A percentile compares a stretch with the other conserved stretches of the same genome.
These are phyloP conservation scores for Kluyveromyces marxianus DNA, from an alignment of 1,139 yeast species.

Conservation along the genomic window DNA sequence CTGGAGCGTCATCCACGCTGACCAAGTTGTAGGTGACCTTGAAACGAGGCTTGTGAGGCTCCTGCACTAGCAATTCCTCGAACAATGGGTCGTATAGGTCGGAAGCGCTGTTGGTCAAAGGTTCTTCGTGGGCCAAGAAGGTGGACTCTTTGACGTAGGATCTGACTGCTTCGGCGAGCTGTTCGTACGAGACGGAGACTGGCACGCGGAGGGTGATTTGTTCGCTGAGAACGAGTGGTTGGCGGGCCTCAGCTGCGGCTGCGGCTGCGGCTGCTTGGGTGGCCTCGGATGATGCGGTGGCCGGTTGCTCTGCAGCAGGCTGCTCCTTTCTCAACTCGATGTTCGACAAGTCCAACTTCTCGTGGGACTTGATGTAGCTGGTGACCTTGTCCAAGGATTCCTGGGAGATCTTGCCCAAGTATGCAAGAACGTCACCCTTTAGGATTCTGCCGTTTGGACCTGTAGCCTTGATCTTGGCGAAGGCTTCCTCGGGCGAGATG, in stretches of 20 bases:
- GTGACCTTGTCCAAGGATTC: conserved; percentile 49
- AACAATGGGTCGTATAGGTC: conserved; percentile 53
- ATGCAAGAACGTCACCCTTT: conserved; percentile 87
- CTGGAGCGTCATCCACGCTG: conserved; percentile 16
- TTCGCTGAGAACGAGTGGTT: conserved; percentile 23
- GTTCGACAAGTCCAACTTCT: conserved; percentile 70
- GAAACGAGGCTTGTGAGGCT: conserved; percentile 53
- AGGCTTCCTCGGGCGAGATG: conserved; percentile 63
- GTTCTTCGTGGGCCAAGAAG: conserved; percentile 18
- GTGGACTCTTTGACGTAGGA: conserved; percentile 20
- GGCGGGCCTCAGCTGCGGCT: conserved; percentile 14
- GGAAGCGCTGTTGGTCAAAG: conserved; percentile 29
- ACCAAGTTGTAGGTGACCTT: conserved; percentile 32
- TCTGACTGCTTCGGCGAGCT: conserved; percentile 14
- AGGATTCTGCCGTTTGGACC: conserved; percentile 85
- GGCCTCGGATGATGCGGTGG: conserved; percentile 16
- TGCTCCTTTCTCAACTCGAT: conserved; percentile 45
- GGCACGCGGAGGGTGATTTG: conserved; percentile 17
- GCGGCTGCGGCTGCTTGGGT: conserved; percentile 20
- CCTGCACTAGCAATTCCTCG: conserved; percentile 55
- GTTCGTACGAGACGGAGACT: conserved; percentile 11
- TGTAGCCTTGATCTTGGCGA: conserved; percentile 65
- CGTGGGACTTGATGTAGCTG: conserved; percentile 47
- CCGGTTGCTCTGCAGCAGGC: conserved; percentile 25
- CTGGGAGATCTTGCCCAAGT: conserved; percentile 60